A percentile compares a stretch with the other conserved stretches of the same genome.
Conservation (phyloP, 139 green algal species). For the Volvox africanus region DNA sequence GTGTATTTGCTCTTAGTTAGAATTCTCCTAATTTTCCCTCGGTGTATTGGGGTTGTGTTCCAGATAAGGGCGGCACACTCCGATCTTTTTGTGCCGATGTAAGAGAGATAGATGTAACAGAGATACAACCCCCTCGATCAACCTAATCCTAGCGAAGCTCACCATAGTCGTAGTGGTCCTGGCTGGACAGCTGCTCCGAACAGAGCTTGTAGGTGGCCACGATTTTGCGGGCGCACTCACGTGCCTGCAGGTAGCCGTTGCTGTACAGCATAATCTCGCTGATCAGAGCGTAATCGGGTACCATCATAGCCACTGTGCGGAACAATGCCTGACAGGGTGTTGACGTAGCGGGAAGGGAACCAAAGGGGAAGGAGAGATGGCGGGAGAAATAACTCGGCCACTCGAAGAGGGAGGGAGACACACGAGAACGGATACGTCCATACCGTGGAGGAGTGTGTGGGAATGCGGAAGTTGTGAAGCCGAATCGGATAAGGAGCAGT, state of each 20-base stretch:
- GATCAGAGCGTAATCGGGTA: slow-evolving; percentile 86
- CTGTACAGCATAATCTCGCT: slow-evolving; percentile 85
- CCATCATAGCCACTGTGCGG: slow-evolving; percentile 84
- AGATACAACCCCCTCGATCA: background rate
- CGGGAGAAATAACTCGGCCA: too few species aligned
- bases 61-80: too few species aligned
- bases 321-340: slow-evolving; percentile 65
- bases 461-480: too few species aligned
- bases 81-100: too few species aligned
- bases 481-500: too few species aligned
- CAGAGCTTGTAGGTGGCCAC: slow-evolving; percentile 89
- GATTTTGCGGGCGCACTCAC: slow-evolving; percentile 84
- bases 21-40: too few species aligned
- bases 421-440: too few species aligned
- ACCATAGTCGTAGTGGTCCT: slow-evolving; percentile 86
- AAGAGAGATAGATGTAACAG: too few species aligned
- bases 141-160: background rate
- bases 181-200: slow-evolving; percentile 86
- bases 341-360: background rate
- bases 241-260: slow-evolving; percentile 64
- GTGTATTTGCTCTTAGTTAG: too few species aligned
- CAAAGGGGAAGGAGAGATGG: background rate
- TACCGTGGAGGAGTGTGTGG: too few species aligned
- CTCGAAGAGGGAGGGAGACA: too few species aligned
- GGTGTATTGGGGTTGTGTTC: too few species aligned